Conservation (phyloP, 129 eudicot species). For the Pittosporum tobira region DNA sequence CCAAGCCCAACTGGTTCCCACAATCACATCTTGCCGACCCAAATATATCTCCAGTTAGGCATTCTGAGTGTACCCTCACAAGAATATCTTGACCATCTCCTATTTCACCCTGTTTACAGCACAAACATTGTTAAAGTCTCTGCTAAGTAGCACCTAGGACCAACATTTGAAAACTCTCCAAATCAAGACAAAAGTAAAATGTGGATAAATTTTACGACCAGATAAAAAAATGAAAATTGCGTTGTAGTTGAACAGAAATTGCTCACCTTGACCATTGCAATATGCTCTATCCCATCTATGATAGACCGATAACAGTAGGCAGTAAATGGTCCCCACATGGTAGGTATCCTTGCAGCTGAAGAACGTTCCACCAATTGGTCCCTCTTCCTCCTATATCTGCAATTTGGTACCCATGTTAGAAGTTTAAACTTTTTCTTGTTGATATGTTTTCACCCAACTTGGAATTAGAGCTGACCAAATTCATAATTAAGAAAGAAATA, state of each 20-base stretch:
- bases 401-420: slow-evolving; percentile 10
- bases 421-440: background rate
- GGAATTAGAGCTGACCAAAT: background rate
- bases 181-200: too few relatives aligned
- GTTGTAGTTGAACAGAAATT: background rate
- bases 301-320: slow-evolving; percentile 62
- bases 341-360: slow-evolving; percentile 82
- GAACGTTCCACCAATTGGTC: slow-evolving; percentile 60
- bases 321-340: slow-evolving; percentile 81
- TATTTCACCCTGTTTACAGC: slow-evolving; percentile 62
- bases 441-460: background rate
- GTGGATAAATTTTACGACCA: too few relatives aligned
- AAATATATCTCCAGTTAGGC: slow-evolving; percentile 96
- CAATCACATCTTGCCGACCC: slow-evolving; percentile 91
- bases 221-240: background rate
- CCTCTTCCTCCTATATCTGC: slow-evolving; percentile 74
- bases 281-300: slow-evolving; percentile 75
- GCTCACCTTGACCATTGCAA: slow-evolving; percentile 79
- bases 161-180: background rate
- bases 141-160: background rate
- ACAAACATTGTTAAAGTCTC: background rate
- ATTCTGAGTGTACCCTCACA: slow-evolving; percentile 89
- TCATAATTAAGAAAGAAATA: too few relatives aligned
- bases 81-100: slow-evolving; percentile 73
- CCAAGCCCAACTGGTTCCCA: slow-evolving; percentile 74